Evolutionary conservation across 1,284 basidiomycete genomes (phyloP).

Genomic region (Vanrija sp.): DNA sequence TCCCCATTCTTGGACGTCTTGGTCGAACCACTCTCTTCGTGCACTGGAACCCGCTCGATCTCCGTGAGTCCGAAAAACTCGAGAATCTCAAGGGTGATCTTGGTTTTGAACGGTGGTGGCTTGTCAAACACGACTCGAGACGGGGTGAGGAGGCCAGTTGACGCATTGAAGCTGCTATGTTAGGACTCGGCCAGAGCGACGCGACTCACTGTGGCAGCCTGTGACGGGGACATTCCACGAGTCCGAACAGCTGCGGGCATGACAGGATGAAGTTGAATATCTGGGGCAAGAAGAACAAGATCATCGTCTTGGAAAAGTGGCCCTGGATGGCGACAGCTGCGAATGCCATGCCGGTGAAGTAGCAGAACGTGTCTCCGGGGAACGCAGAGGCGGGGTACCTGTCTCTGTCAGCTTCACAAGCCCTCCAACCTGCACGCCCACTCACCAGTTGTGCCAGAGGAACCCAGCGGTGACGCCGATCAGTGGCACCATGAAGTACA

Average conservation of each 20-base stretch:
- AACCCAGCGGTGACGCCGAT: constrained; percentile 85
- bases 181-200: not conserved
- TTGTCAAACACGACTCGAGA: constrained; percentile 62
- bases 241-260: constrained; percentile 87
- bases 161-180: constrained; percentile 61
- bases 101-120: constrained; percentile 55
- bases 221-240: constrained; percentile 91
- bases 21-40: constrained; percentile 23
- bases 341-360: constrained; percentile 96
- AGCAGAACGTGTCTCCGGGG: constrained; percentile 96
- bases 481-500: constrained; percentile 95
- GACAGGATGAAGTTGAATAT: constrained; percentile 96
- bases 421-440: constrained; percentile 26
- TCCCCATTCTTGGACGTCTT: not conserved
- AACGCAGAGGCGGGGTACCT: constrained; percentile 96
- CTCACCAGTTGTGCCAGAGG: constrained; percentile 88
- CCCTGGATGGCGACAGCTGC: constrained; percentile 92
- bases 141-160: constrained; percentile 68
- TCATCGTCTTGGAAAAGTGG: constrained; percentile 93
- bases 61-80: constrained; percentile 63
- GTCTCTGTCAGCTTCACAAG: constrained; percentile 16
- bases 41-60: constrained; percentile 57
- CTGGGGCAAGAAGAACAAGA: constrained; percentile 96
- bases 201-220: constrained; percentile 72
- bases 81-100: constrained; percentile 58